A percentile compares a stretch with the other conserved stretches of the same genome.
Evolutionary conservation across 2,329 filamentous ascomycete species (phyloP).

Genomic region (Penicillium sp.): DNA sequence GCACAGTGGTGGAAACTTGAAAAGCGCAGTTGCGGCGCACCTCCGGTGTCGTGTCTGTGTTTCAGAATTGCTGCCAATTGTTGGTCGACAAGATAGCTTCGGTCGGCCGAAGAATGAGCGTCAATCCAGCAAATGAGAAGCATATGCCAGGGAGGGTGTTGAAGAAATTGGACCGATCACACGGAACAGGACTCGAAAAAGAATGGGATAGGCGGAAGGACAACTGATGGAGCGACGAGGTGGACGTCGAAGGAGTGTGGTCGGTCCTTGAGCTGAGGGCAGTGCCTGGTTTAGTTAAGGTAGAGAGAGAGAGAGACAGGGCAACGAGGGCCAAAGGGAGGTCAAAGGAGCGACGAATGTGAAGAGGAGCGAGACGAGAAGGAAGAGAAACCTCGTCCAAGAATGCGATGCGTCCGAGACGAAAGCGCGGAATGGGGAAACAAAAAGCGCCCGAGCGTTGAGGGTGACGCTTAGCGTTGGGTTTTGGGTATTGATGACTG

Average conservation of each 20-base stretch:
- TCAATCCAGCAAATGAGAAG: conserved; percentile 8
- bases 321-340: background rate
- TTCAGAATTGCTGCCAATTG: conserved; percentile 9
- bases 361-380: conserved; percentile 5
- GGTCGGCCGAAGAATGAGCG: conserved; percentile 7
- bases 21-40: background rate
- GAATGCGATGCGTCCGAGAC: conserved; percentile 11
- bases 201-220: background rate
- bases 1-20: too few species aligned
- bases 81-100: conserved; percentile 1
- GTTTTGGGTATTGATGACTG: background rate
- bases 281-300: background rate
- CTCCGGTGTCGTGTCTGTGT: conserved; percentile 3
- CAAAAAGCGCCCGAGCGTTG: conserved; percentile 2
- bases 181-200: conserved; percentile 1
- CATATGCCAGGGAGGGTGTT: background rate
- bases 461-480: conserved; percentile 2
- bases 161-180: conserved; percentile 12
- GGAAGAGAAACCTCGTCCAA: conserved; percentile 6
- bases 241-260: background rate
- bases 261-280: background rate
- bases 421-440: conserved; percentile 1
- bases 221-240: background rate
- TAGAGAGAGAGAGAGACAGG: conserved; percentile 1
- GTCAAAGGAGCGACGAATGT: background rate